Percentiles rank a stretch among this genome's conserved stretches.
Conservation (phyloP, 176 grass and related monocot species). For the Leersia perrieri region DNA sequence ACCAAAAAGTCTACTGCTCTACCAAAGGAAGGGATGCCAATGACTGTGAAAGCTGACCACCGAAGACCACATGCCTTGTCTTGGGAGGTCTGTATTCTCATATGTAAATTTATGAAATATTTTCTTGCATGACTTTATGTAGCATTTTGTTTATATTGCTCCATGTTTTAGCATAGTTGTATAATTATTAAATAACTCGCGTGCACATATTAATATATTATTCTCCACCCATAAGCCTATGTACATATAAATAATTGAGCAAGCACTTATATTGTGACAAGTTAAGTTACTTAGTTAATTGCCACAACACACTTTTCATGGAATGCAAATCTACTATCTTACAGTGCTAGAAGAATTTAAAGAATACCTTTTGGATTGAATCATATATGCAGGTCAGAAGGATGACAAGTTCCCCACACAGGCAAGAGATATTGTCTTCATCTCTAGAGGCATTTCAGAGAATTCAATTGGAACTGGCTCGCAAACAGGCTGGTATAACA, state of each 20-base stretch:
- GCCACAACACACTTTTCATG: not conserved
- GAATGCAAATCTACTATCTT: not conserved
- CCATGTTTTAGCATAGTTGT: not conserved
- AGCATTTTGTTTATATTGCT: not conserved
- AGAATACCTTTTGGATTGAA: not conserved
- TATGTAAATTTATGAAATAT: not conserved
- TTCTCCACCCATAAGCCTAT: not conserved
- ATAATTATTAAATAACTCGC: constrained; percentile 15
- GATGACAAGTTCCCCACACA: constrained; percentile 97
- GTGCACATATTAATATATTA: constrained; percentile 9
- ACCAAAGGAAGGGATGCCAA: constrained; percentile 64
- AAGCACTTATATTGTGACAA: not conserved
- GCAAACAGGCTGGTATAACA: constrained; percentile 61
- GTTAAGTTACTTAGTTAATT: not conserved
- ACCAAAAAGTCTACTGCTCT: constrained; percentile 64
- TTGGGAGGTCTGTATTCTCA: constrained; percentile 70
- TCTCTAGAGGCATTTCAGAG: constrained; percentile 97
- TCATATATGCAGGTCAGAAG: constrained; percentile 73
- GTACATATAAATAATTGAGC: constrained; percentile 1
- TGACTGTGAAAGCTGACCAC: constrained; percentile 85
- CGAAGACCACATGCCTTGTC: constrained; percentile 93
- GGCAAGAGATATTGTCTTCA: constrained; percentile 98
- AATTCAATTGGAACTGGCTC: constrained; percentile 81
- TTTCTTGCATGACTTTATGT: not conserved
- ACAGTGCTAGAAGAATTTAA: not conserved